Percentiles rank a stretch among this genome's conserved stretches.
Conservation (phyloP, 2,329 filamentous ascomycete genomes). For the Penicillium rolfsii region DNA sequence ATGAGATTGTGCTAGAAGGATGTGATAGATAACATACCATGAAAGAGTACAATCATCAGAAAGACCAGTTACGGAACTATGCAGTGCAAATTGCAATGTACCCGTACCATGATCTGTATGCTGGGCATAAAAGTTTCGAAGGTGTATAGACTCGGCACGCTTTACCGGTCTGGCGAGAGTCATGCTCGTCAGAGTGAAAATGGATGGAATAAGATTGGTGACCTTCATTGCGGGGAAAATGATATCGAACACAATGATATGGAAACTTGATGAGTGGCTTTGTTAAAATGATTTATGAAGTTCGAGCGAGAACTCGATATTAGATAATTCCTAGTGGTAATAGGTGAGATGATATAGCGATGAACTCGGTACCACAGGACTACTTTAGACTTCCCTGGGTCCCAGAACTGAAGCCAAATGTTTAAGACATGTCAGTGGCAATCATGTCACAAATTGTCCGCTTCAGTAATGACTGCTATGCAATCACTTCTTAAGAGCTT, state of each 20-base stretch:
- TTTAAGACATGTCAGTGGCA: background rate
- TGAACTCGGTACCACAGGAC: background rate
- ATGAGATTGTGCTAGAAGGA: background rate
- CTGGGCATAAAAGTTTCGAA: constrained; percentile 3
- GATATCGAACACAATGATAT: background rate
- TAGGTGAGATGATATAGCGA: background rate
- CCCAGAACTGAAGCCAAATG: background rate
- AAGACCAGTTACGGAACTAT: background rate
- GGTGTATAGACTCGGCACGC: background rate
- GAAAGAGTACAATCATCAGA: background rate
- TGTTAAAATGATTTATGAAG: background rate
- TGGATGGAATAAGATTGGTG: background rate
- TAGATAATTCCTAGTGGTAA: background rate
- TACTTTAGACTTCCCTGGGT: background rate
- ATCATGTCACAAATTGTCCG: background rate
- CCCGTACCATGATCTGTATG: background rate
- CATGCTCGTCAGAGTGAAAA: background rate
- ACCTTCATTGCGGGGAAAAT: background rate
- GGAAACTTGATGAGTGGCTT: too few relatives aligned
- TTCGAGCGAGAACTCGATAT: background rate
- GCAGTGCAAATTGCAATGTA: background rate
- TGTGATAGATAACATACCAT: background rate
- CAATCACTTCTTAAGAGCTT: background rate
- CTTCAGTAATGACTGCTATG: background rate
- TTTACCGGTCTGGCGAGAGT: background rate